phyloP scores from a whole-genome alignment of 352 stramenopile species.

The Phytopythium ostracodes region DNA sequence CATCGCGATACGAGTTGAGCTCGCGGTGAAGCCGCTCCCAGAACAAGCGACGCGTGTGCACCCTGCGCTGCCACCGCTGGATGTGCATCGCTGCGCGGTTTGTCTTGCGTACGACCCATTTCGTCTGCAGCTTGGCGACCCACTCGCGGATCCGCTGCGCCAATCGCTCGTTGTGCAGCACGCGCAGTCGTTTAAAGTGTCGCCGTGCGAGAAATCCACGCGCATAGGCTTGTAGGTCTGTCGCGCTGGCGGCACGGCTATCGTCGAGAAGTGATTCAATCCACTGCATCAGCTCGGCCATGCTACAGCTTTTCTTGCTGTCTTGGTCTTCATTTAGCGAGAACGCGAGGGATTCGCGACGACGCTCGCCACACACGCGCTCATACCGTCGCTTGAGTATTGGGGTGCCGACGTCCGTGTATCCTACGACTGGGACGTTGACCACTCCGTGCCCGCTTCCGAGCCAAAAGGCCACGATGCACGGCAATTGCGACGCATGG shows the following conservation, averaged over 20 bases:
- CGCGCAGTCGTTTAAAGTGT: conserved; percentile 15
- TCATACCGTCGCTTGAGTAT: conserved; percentile 11
- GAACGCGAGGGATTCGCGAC: neutral
- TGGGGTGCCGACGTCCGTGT: neutral
- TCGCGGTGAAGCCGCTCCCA: conserved; percentile 16
- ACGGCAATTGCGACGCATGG: conserved; percentile 15
- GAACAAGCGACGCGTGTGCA: conserved; percentile 14
- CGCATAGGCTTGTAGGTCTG: conserved; percentile 14
- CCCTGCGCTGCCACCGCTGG: conserved; percentile 20
- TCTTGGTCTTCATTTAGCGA: neutral
- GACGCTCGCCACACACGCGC: conserved; percentile 8
- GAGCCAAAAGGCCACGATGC: conserved; percentile 38
- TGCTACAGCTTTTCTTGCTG: neutral
- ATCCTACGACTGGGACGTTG: neutral
- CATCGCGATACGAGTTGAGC: conserved; percentile 9
- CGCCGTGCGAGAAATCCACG: conserved; percentile 11
- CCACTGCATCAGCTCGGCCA: conserved; percentile 14
- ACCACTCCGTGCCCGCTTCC: conserved; percentile 6
- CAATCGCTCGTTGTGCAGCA: conserved; percentile 13
- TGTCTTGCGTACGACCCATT: conserved; percentile 13
- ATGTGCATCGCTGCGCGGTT: conserved; percentile 17
- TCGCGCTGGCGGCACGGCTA: conserved; percentile 11
- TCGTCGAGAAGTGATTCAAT: conserved; percentile 11
- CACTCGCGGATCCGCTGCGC: conserved; percentile 20
- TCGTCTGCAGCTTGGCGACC: conserved; percentile 14